Evolutionary conservation across 192 early-diverging fungal species (phyloP), one percentile per base, ranked within the genome.

Genomic region (Spinellus fusiger): DNA sequence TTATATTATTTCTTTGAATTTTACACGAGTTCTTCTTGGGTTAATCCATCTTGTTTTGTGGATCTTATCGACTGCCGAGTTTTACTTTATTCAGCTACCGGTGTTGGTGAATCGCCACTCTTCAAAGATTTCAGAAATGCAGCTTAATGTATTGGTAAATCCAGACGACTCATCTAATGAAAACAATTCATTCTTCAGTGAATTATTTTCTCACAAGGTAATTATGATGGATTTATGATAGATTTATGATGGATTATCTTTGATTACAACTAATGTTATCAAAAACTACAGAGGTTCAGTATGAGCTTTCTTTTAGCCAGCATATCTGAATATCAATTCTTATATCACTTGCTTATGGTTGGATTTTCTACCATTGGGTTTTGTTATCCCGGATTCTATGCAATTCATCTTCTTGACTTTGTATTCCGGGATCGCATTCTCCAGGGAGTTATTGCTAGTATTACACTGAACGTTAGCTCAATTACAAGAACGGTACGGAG

Each of bases 31-130:
- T 2, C 46, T 46, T 2, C 23, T 56, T 0, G 61, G 61, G 1
- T 2, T 57, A 0, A 18, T 44, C 12, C 62, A 64, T 50, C 22
- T 64, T 0, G 7, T 56, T 2, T 26, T 64, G 4, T 64, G 62
- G 62, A 25, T 29, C 20, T 29, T 64, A 0, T 64, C 62, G 1
- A 64, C 54, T n/a, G 54, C 54, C 1, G 62, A 64, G 54, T 64
- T 64, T 13, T 64, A 64, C 33, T 64, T 64, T 64, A 64, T 64
- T 26, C 62, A 64, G 20, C 26, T 64, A 1, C 62, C 62, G 10
- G 32, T 56, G 0, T 15, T 64, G 15, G 62, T 49, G 28, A 56
- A 64, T 25, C 62, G 62, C 2, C 54, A 49, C 10, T 44, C 40
- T 3, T 44, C 40, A 5, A 44, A 44, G 10, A 44, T 12, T 10